These are phyloP conservation scores for Trypanosomatidae sp. DNA, from an alignment of 208 protist species.

Conservation along the genomic window DNA sequence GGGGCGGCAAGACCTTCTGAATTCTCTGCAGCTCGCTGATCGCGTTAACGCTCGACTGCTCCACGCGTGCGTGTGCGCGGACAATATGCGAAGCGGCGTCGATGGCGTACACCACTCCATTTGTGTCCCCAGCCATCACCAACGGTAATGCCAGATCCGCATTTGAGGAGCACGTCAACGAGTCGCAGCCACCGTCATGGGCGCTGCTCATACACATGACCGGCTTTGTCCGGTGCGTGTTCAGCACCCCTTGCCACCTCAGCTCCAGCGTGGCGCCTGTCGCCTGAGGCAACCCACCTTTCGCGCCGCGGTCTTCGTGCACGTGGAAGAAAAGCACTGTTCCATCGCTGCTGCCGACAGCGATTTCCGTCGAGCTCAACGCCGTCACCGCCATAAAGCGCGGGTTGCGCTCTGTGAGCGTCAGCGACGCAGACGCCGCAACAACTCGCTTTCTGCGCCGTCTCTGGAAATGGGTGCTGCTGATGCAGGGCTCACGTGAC, in stretches of 20 bases:
- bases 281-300: neutral
- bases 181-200: neutral
- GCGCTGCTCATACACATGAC: conserved; percentile 32
- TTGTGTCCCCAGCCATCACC: conserved; percentile 63
- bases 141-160: neutral
- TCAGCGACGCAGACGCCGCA: neutral
- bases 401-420: conserved; percentile 37
- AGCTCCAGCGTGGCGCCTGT: conserved; percentile 7
- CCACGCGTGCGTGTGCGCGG: conserved; percentile 11
- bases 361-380: conserved; percentile 17
- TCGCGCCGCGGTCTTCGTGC: neutral
- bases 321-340: conserved; percentile 37
- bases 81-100: conserved; percentile 14
- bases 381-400: conserved; percentile 60
- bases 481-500: neutral
- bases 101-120: conserved; percentile 46
- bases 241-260: conserved; percentile 15
- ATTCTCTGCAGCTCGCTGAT: conserved; percentile 28
- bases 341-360: conserved; percentile 73
- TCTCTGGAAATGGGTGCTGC: conserved; percentile 11
- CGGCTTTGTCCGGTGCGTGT: conserved; percentile 31
- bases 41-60: conserved; percentile 57
- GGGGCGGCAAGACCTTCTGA: too few species aligned
- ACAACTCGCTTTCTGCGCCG: conserved; percentile 5
- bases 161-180: neutral